phyloP scores from a whole-genome alignment of 495 filamentous ascomycete species.

The Sordaria brevicollis region DNA sequence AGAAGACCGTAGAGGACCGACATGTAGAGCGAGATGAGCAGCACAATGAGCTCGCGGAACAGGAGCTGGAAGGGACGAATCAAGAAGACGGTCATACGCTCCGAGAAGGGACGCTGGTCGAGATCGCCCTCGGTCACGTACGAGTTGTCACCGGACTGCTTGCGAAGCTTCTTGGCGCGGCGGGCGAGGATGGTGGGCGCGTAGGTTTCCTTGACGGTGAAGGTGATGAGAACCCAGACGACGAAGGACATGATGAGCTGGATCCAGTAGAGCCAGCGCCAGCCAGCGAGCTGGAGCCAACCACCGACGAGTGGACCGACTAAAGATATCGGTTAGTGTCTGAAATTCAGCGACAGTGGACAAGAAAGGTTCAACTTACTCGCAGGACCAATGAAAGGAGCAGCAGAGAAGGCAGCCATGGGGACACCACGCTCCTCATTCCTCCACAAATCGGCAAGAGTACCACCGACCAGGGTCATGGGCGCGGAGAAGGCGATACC shows the following conservation, averaged over 20 bases:
- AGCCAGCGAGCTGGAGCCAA: slow-evolving; percentile 55
- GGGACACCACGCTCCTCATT: slow-evolving; percentile 76
- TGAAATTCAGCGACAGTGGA: background rate
- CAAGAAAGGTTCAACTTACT: slow-evolving; percentile 22
- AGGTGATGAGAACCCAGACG: slow-evolving; percentile 60
- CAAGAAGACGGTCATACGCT: slow-evolving; percentile 56
- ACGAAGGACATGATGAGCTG: slow-evolving; percentile 59
- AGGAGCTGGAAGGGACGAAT: slow-evolving; percentile 72
- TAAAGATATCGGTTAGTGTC: slow-evolving; percentile 10
- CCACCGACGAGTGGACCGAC: slow-evolving; percentile 66
- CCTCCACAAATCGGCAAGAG: slow-evolving; percentile 69
- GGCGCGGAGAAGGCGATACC: slow-evolving; percentile 76
- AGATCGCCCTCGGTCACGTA: slow-evolving; percentile 68
- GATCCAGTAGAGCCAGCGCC: slow-evolving; percentile 84
- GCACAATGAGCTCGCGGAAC: slow-evolving; percentile 68
- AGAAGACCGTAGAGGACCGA: slow-evolving; percentile 66
- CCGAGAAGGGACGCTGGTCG: slow-evolving; percentile 51
- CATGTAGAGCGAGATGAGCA: slow-evolving; percentile 71
- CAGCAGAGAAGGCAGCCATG: slow-evolving; percentile 78
- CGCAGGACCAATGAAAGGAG: slow-evolving; percentile 69
- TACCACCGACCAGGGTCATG: slow-evolving; percentile 76
- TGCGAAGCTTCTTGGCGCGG: slow-evolving; percentile 57
- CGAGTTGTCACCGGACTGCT: slow-evolving; percentile 48
- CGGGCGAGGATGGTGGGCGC: slow-evolving; percentile 57
- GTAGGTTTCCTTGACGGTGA: slow-evolving; percentile 76